Evolutionary conservation across 192 early-diverging fungal genomes (phyloP), one percentile per base, ranked within the genome.

Genomic region (Obelidium mucronatum): DNA sequence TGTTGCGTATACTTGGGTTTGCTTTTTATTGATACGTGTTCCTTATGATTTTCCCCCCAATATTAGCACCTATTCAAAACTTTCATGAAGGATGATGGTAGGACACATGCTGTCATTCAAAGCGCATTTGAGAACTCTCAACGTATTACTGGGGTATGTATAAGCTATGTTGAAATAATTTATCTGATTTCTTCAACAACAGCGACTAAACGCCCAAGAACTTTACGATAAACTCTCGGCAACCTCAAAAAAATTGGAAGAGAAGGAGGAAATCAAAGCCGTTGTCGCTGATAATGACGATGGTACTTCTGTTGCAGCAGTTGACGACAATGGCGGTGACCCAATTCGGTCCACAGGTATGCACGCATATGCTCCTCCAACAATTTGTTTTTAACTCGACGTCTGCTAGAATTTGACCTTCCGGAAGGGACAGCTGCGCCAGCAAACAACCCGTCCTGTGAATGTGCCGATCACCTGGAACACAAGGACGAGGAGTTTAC

Each of bases 401-500:
- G n/a, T 26, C 5, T 75, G 2, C 8, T 26, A 66, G 67, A 44
- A 42, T 84, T 82, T 79, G 88, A 75, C 2, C 75, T 89, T 31
- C 91, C 92, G 13, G 52, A 80, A 22, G 62, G 65, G 22, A 69
- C 90, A 3, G 75, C 81, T 5, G 55, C 51, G 22, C 92, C 92
- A 1, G 58, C 79, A 11, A 80, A 67, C 0, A 87, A 88, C 31
- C 77, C 87, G 1, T 30, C 52, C 26, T 93, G 92, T 61, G 83
- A 83, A 13, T 93, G 92, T 75, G 65, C 80, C 28, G 91, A 92
- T 40, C 92, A 93, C 80, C 71, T 88, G 33, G 92, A 93, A 52
- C 85, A 87, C 59, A 62, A 82, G 31, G 90, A 91, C 40, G 44
- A 67, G n/a, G 87, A 91, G 30, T 66, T 85, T 33, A 84, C 86